These are phyloP conservation scores for Triticum monococcum DNA, from an alignment of 176 grass and related monocot species.

Conservation along the genomic window DNA sequence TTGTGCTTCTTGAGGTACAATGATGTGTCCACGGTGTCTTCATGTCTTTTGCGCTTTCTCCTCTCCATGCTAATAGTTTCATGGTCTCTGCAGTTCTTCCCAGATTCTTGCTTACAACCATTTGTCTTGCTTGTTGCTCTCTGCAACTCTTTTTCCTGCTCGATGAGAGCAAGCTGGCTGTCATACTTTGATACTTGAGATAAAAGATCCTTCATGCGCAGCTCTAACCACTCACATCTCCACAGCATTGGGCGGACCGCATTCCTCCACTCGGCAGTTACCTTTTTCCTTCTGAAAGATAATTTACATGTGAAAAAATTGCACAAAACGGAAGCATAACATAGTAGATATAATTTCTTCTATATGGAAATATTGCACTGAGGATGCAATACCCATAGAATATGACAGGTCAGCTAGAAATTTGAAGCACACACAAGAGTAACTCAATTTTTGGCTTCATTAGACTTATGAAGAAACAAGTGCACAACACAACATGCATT, in stretches of 20 bases:
- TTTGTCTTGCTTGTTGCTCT: constrained; percentile 54
- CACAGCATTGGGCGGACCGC: constrained; percentile 65
- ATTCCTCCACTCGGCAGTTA: constrained; percentile 74
- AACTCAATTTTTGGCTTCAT: background rate
- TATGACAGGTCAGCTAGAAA: background rate
- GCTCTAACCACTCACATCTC: constrained; percentile 83
- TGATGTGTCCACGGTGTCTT: constrained; percentile 55
- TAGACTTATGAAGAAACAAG: constrained; percentile 3
- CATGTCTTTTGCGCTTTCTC: constrained; percentile 70
- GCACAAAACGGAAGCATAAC: constrained; percentile 16
- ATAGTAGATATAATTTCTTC: constrained; percentile 18
- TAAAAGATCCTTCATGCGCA: constrained; percentile 73
- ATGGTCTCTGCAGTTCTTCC: constrained; percentile 35
- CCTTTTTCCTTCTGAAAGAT: constrained; percentile 79
- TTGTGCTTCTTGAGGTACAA: constrained; percentile 69
- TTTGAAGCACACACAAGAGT: background rate
- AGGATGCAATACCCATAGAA: constrained; percentile 22
- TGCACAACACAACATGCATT: background rate
- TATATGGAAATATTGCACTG: background rate
- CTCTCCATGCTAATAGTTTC: constrained; percentile 73
- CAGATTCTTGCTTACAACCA: constrained; percentile 53
- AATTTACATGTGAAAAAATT: constrained; percentile 18
- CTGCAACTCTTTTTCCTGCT: constrained; percentile 65
- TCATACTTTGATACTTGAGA: constrained; percentile 84
- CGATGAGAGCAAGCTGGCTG: constrained; percentile 60